Evolutionary conservation across 805 yeast genomes (phyloP), one percentile per base, ranked within the genome.

Genomic region (Candida koratica): DNA sequence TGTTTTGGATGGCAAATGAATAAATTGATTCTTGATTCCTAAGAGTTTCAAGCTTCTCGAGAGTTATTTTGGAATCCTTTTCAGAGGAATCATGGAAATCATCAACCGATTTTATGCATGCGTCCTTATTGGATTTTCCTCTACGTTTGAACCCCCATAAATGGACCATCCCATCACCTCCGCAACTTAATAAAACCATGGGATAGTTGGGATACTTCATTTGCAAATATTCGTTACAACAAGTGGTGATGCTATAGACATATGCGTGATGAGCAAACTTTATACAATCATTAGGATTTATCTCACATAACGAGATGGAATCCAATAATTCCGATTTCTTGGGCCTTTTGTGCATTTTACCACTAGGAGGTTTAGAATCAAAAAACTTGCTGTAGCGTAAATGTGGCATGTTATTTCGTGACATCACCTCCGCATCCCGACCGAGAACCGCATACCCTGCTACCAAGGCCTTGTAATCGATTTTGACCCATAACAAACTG

Each of bases 191-290:
- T 34, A 67, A 49, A 12, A 54, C 39, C 28, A 43, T 39, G 9
- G 45, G 43, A 36, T 41, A 49, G 4, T 41, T 39, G 2, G 48
- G 37, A 27, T 45, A 52, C 17, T 46, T 39, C 14, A 47, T 36
- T n/a, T 43, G 41, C 12, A 50, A 22, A 27, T 56, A 49, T 12
- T 55, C 56, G 9, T 41, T 34, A 3, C 41, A 26, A 29, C 52
- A 42, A 12, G 67, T 42, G 17, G 66, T 63, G 74, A 85, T 75
- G 27, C 88, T 71, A 56, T 89, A 88, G 9, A 90, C 79, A 47
- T 84, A 90, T 11, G 97, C 96, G 52, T 85, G 78, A 55, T 90
- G 98, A 2, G 98, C 97, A 58, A 85, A 90, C 4, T 78, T 65
- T 4, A 84, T 68, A 28, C 79, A 73, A 51, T 88, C 81, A 14